Conservation (phyloP, 108 stramenopile species). For the Fragilariopsis cylindrus region DNA sequence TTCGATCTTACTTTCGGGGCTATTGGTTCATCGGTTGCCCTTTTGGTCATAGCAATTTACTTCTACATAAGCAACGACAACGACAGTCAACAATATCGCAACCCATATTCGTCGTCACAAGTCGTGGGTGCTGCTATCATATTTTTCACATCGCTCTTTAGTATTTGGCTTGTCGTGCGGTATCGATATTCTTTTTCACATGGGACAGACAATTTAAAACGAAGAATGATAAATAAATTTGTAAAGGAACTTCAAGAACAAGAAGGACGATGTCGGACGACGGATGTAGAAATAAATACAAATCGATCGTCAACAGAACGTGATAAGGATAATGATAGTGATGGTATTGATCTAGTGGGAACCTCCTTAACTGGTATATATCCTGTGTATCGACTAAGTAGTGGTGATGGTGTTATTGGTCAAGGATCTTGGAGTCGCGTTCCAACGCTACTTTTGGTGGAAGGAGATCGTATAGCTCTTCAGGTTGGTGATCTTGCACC, state of each 20-base stretch:
- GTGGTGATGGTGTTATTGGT: conserved; percentile 19
- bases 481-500: conserved; percentile 79
- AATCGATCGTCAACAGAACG: neutral
- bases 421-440: conserved; percentile 60
- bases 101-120: conserved; percentile 23
- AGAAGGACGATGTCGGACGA: conserved; percentile 13
- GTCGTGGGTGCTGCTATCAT: conserved; percentile 33
- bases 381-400: conserved; percentile 60
- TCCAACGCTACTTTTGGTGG: conserved; percentile 64
- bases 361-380: conserved; percentile 66
- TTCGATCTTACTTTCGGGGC: conserved; percentile 44
- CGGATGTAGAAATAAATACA: conserved; percentile 5
- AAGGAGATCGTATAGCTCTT: conserved; percentile 78
- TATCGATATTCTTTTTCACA: conserved; percentile 28
- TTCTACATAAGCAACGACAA: conserved; percentile 10
- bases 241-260: conserved; percentile 36
- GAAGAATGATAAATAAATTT: conserved; percentile 43
- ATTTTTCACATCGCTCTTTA: conserved; percentile 29
- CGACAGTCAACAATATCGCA: neutral
- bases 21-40: conserved; percentile 30
- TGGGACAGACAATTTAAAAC: conserved; percentile 43
- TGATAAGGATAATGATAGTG: conserved; percentile 11
- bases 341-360: conserved; percentile 30
- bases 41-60: conserved; percentile 34
- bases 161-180: conserved; percentile 35